Evolutionary conservation across 495 filamentous ascomycete genomes (phyloP).

Genomic region (Aspergillus homomorphus): DNA sequence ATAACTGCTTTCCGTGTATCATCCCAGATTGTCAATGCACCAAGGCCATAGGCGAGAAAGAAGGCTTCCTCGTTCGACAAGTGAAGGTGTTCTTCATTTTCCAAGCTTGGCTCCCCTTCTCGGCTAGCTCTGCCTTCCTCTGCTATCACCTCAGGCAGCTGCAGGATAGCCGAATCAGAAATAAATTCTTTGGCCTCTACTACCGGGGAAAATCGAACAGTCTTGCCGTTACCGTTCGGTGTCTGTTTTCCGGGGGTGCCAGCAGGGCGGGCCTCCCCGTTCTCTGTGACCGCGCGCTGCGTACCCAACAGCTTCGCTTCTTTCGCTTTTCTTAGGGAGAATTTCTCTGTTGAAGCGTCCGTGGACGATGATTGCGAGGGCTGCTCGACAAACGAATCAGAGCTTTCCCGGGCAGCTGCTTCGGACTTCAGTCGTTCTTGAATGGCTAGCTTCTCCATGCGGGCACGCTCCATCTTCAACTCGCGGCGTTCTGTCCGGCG

Average conservation of each 20-base stretch:
- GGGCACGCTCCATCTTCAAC: constrained; percentile 87
- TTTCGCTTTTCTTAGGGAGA: constrained; percentile 41
- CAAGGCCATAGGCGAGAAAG: constrained; percentile 81
- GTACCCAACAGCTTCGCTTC: constrained; percentile 34
- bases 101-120: constrained; percentile 36
- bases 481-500: constrained; percentile 76
- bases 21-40: constrained; percentile 66
- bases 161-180: constrained; percentile 41
- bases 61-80: constrained; percentile 87
- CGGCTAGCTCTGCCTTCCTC: constrained; percentile 25
- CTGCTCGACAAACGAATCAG: constrained; percentile 11
- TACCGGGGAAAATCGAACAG: constrained; percentile 61
- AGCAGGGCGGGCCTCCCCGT: constrained; percentile 10
- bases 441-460: constrained; percentile 74
- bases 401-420: constrained; percentile 40
- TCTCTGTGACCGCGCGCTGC: constrained; percentile 22
- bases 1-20: constrained; percentile 42
- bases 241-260: constrained; percentile 8
- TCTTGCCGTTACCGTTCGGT: constrained; percentile 46
- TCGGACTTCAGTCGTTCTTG: constrained; percentile 67
- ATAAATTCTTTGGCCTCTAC: constrained; percentile 56
- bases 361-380: constrained; percentile 14
- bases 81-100: constrained; percentile 88
- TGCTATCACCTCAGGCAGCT: constrained; percentile 13
- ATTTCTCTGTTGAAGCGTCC: constrained; percentile 30